Evolutionary conservation across 495 filamentous ascomycete genomes (phyloP), one percentile per base, ranked within the genome.

Genomic region (Aspergillus sclerotioniger): DNA sequence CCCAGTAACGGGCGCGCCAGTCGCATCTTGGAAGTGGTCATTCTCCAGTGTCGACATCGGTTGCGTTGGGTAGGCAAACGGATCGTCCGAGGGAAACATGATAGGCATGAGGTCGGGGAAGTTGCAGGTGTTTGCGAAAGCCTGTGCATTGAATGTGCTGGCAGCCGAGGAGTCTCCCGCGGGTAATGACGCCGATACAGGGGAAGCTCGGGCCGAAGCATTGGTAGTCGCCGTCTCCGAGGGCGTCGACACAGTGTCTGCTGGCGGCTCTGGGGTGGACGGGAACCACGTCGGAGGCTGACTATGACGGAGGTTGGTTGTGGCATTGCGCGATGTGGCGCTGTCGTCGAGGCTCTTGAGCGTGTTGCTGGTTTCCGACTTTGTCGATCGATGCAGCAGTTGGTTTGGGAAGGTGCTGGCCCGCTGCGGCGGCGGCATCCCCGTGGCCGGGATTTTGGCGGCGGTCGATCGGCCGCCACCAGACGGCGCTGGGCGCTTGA

Each of bases 11-110:
- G 54, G 7, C 6, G 35, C 59, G 41, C 25, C 25, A 2, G 25
- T 25, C 25, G 73, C 72, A 25, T 73, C 63, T n/a, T 67, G 56
- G 66, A 79, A 77, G 56, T 80, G 78, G 33, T 70, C 71, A 56
- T 81, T 76, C 59, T 87, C 84, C 45, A 87, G 72, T 1, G 79
- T 85, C 3, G 80, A 87, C 75, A 92, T 83, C 2, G 91, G 90
- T 65, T 92, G 90, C 63, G 87, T 90, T 4, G 92, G 89, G 69
- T 96, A 98, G 0, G 87, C 90, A 57, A 96, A 93, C 0, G 92
- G 90, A 66, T 98, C 92, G 21, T 84, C 81, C 0, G 92, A 90
- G 1, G 92, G 88, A 61, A 97, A 98, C 91, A 97, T 96, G 72
- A 96, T 87, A 10, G 88, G 83, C 69, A 87, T 87, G 16, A 96